A percentile compares a stretch with the other conserved stretches of the same genome.
These are phyloP conservation scores for thale cress (Arabidopsis thaliana) DNA, from an alignment of 345 rosid genomes.

Conservation along the genomic window TAIR10.1 NC_003075.7:6603001-6603500, in stretches of 20 bases:
- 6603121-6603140: slow-evolving; percentile 92
- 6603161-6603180: slow-evolving; percentile 91
- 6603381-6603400: slow-evolving; percentile 88
- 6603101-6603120: slow-evolving; percentile 95
- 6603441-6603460: slow-evolving; percentile 84
- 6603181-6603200: slow-evolving; percentile 94
- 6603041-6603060: slow-evolving; percentile 83
- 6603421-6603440: slow-evolving; percentile 90
- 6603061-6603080: slow-evolving; percentile 84
- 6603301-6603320: slow-evolving; percentile 83
- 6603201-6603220: slow-evolving; percentile 96
- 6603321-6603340: slow-evolving; percentile 85
- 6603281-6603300: slow-evolving; percentile 80
- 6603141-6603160: slow-evolving; percentile 90
- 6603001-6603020: slow-evolving; percentile 90
- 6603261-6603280: slow-evolving; percentile 93
- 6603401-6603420: slow-evolving; percentile 73
- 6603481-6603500: slow-evolving; percentile 93
- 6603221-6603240: slow-evolving; percentile 81
- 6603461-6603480: slow-evolving; percentile 92
- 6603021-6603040: slow-evolving; percentile 83
- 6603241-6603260: slow-evolving; percentile 97
- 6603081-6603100: slow-evolving; percentile 93
- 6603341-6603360: slow-evolving; percentile 80
- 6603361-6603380: slow-evolving; percentile 93